phyloP scores from a whole-genome alignment of 768 basidiomycete species.

The Pleurotus pulmonarius region DNA sequence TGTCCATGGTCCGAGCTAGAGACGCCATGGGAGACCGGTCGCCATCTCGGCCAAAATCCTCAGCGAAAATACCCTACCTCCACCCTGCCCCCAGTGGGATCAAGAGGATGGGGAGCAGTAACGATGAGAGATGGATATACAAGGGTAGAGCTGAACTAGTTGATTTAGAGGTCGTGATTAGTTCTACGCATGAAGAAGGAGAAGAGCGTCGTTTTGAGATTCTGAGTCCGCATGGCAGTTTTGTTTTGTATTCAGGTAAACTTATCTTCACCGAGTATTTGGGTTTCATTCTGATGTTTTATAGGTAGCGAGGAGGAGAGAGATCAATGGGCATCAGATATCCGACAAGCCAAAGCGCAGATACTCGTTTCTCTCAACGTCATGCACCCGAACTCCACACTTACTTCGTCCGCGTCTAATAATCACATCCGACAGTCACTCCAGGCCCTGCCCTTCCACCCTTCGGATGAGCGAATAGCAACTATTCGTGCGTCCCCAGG shows the following conservation, averaged over 20 bases:
- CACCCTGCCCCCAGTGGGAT: constrained; percentile 26
- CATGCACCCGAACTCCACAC: constrained; percentile 75
- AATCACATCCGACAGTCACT: constrained; percentile 71
- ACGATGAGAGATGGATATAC: constrained; percentile 69
- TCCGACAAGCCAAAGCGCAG: constrained; percentile 67
- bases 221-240: constrained; percentile 73
- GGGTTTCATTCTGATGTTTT: neutral
- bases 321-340: constrained; percentile 62
- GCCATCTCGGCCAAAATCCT: neutral
- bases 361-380: constrained; percentile 67
- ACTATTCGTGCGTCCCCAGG: constrained; percentile 19
- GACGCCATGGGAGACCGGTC: neutral
- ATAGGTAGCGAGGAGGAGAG: constrained; percentile 53
- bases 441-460: constrained; percentile 69
- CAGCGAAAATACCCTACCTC: constrained; percentile 7
- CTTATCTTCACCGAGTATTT: neutral
- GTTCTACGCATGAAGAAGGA: constrained; percentile 37
- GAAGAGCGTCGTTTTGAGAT: constrained; percentile 67
- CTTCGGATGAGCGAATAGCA: constrained; percentile 42
- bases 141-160: constrained; percentile 68
- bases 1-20: constrained; percentile 23
- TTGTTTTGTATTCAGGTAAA: constrained; percentile 69
- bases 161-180: constrained; percentile 71
- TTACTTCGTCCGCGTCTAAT: constrained; percentile 74
- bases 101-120: constrained; percentile 24